A percentile compares a stretch with the other conserved stretches of the same genome.
phyloP scores from a whole-genome alignment of 1,284 basidiomycete species.

The Marasmius oreades region DNA sequence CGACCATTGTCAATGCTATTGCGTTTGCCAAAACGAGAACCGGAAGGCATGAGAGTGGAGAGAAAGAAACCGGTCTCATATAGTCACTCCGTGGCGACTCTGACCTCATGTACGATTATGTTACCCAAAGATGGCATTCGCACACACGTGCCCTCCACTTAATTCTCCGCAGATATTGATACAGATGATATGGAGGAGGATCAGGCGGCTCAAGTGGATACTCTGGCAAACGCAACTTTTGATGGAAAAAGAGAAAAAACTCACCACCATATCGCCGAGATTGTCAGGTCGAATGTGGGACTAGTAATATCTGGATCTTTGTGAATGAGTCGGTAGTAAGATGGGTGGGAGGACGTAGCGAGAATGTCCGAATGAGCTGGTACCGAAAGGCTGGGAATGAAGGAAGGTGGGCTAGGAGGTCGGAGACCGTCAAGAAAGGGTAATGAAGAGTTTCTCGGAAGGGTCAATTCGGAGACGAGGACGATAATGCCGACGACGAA shows the following conservation, averaged over 20 bases:
- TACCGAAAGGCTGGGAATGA: too few species aligned
- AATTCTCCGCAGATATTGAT: background rate
- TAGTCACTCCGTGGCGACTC: slow-evolving; percentile 7
- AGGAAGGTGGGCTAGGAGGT: background rate
- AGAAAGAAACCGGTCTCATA: slow-evolving; percentile 17
- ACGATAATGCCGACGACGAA: background rate
- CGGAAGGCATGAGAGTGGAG: slow-evolving; percentile 38
- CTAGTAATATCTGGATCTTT: background rate
- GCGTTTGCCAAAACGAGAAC: slow-evolving; percentile 42
- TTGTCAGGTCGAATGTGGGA: background rate
- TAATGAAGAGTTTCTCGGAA: background rate
- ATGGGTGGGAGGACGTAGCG: background rate
- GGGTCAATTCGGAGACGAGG: background rate
- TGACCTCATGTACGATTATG: slow-evolving; percentile 24
- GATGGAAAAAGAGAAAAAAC: background rate
- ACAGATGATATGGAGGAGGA: too few species aligned
- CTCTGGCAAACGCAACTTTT: background rate
- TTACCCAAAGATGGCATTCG: background rate
- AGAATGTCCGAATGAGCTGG: background rate
- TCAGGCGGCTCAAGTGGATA: background rate
- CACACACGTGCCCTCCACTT: slow-evolving; percentile 9
- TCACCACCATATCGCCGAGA: slow-evolving; percentile 9
- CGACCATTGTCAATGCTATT: slow-evolving; percentile 37
- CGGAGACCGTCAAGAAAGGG: background rate
- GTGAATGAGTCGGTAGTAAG: background rate